phyloP scores from a whole-genome alignment of 1,284 basidiomycete genomes.

The Ceratobasidium sp. region DNA sequence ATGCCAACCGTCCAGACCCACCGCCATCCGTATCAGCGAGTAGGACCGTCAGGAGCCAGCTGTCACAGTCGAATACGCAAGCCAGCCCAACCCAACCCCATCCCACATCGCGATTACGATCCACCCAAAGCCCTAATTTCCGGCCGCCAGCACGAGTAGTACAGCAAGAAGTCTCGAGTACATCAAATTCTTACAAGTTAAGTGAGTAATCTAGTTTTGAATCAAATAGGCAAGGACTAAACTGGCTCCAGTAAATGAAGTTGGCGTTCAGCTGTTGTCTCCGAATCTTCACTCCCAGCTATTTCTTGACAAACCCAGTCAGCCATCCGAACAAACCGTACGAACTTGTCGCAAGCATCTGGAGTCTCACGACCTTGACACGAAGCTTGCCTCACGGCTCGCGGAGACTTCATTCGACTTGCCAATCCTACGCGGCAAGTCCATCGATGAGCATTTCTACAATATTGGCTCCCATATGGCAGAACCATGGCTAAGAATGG shows the following conservation, averaged over 20 bases:
- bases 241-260: constrained; percentile 66
- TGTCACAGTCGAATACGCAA: too few species aligned
- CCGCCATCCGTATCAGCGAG: too few species aligned
- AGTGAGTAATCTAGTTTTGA: neutral
- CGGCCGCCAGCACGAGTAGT: too few species aligned
- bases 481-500: constrained; percentile 82
- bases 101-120: too few species aligned
- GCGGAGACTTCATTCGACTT: constrained; percentile 82
- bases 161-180: too few species aligned
- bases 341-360: constrained; percentile 84
- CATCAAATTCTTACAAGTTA: neutral
- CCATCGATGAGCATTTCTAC: constrained; percentile 90
- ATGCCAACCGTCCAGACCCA: too few species aligned
- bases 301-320: constrained; percentile 75
- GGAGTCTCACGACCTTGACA: constrained; percentile 77
- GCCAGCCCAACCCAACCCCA: too few species aligned
- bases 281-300: constrained; percentile 80
- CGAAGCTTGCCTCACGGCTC: constrained; percentile 78
- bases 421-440: constrained; percentile 81
- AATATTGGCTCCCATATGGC: constrained; percentile 74
- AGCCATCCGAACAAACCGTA: constrained; percentile 67
- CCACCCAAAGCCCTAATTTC: too few species aligned
- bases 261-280: constrained; percentile 93
- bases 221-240: neutral
- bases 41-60: too few species aligned